Evolutionary conservation across 352 stramenopile species (phyloP), one percentile per base, ranked within the genome.

Genomic region (Globisporangium ultimum): DNA sequence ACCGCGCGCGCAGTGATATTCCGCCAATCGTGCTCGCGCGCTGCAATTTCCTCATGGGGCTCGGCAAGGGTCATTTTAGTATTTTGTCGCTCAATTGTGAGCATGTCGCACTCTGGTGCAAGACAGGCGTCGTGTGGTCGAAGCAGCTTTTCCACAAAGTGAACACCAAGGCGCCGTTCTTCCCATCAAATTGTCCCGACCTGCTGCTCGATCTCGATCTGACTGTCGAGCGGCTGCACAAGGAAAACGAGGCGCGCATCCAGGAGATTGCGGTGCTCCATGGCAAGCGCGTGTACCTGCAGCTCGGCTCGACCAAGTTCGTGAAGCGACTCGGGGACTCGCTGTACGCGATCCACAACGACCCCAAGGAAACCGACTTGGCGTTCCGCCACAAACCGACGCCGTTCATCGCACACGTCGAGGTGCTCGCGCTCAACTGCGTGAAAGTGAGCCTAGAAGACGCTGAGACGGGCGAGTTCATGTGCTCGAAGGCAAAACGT

Each of bases 61-160:
- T 78, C 3, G 83, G 83, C 5, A 67, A 76, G n/a, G 83, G 83
- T 43, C 78, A 92, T 40, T 90, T 90, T 28, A 86, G 68, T 48
- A 83, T 92, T 48, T 49, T 89, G 32, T 76, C 68, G 34, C 63
- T 89, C 38, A 92, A 92, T 48, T 92, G 83, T 58, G 80, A 90
- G 59, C 83, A 92, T 53, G 78, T 89, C 11, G 78, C 83, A 40
- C 60, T 88, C 21, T 91, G 82, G 82, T 91, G 82, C 66, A 89
- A 81, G 28, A 89, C 82, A 9, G 82, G 82, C 57, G 70, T 86
- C 21, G 65, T 84, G 15, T 91, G 78, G 76, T 89, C 75, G 56
- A 91, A 91, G 67, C 82, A 89, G 62, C 58, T 88, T 36, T 71
- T 88, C 61, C 77, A 80, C 42, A 63, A 78, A 28, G 67, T 72